Conservation (phyloP, 2,329 filamentous ascomycete genomes). For the Emergomyces pasteurianus region DNA sequence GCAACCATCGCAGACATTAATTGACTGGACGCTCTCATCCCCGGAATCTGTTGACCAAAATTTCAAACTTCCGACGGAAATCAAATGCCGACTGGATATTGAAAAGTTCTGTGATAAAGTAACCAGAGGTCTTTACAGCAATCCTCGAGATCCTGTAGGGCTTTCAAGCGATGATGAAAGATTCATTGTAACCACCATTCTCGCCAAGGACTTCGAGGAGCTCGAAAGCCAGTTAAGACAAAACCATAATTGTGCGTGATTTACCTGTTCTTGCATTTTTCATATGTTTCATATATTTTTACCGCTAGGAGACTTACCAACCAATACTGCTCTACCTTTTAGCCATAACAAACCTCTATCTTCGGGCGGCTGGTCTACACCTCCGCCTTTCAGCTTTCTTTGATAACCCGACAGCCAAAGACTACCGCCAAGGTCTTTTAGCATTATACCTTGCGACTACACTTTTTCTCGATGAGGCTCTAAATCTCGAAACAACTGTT, state of each 20-base stretch:
- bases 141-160: conserved; percentile 43
- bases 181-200: conserved; percentile 32
- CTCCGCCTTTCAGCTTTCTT: conserved; percentile 40
- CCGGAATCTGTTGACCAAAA: conserved; percentile 32
- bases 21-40: conserved; percentile 45
- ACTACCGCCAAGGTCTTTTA: conserved; percentile 35
- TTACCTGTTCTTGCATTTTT: not conserved
- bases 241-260: conserved; percentile 28
- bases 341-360: conserved; percentile 37
- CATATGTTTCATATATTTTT: not conserved
- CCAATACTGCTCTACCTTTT: conserved; percentile 1
- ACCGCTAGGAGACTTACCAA: not conserved
- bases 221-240: conserved; percentile 39
- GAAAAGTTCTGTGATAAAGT: conserved; percentile 49
- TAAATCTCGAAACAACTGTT: conserved; percentile 33
- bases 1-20: conserved; percentile 51
- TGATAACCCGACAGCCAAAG: conserved; percentile 34
- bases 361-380: conserved; percentile 36
- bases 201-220: conserved; percentile 37
- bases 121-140: conserved; percentile 45
- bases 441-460: conserved; percentile 36
- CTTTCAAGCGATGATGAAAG: conserved; percentile 34
- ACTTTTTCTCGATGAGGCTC: conserved; percentile 35
- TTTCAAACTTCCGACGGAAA: conserved; percentile 40
- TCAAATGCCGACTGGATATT: conserved; percentile 42